Evolutionary conservation across 345 rosid species (phyloP).

Genomic region (Litchi chinensis): DNA sequence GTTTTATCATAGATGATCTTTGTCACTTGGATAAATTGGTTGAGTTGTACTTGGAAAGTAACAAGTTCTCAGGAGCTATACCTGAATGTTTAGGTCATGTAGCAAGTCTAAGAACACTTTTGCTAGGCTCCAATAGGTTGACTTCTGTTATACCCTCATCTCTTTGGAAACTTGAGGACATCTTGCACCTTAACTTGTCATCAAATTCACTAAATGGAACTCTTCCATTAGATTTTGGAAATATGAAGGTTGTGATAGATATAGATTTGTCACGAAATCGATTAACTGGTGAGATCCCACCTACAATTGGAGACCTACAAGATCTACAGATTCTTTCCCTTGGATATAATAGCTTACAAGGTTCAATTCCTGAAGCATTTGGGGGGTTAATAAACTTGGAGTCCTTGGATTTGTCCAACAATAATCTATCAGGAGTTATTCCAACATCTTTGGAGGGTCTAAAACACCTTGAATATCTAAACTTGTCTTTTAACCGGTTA

Average conservation of each 20-base stretch:
- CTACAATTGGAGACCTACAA: not conserved
- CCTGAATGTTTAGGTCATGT: conserved; percentile 13
- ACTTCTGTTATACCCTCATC: not conserved
- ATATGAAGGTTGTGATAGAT: not conserved
- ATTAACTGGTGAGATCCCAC: not conserved
- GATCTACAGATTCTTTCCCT: not conserved
- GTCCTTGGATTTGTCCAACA: not conserved
- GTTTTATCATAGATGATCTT: conserved; percentile 7
- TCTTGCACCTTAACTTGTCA: not conserved
- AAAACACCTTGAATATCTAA: not conserved
- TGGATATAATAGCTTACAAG: not conserved
- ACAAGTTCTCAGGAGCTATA: conserved; percentile 10
- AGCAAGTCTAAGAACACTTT: conserved; percentile 7
- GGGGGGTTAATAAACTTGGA: not conserved
- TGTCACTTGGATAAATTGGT: not conserved
- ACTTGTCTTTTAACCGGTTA: not conserved
- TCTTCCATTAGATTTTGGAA: not conserved
- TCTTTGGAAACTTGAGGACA: conserved; percentile 1
- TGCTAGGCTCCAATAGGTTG: conserved; percentile 1
- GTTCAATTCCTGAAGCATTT: not conserved
- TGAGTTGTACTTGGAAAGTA: not conserved
- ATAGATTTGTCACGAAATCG: not conserved
- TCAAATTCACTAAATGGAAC: not conserved
- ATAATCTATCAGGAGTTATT: not conserved
- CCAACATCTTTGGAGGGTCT: conserved; percentile 30